These are phyloP conservation scores for Actinomortierella ambigua DNA, from an alignment of 371 early-diverging fungal genomes.

Conservation along the genomic window DNA sequence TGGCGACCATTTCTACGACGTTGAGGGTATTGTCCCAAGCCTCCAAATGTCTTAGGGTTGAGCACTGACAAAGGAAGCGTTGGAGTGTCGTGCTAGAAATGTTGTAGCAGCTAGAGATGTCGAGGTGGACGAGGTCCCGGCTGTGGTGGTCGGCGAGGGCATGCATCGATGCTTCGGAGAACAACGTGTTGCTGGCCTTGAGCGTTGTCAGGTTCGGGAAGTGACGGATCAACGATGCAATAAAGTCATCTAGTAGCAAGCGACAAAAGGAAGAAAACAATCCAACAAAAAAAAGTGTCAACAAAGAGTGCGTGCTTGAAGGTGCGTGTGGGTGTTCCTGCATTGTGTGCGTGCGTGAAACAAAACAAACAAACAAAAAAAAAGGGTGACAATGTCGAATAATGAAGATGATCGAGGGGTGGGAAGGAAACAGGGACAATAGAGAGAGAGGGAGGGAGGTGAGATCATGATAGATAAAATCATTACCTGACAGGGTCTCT, in stretches of 20 bases:
- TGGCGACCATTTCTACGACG: conserved; percentile 21
- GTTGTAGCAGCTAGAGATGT: conserved; percentile 9
- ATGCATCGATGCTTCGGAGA: conserved; percentile 14
- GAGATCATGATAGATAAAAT: too few relatives aligned
- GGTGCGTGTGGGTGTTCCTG: too few relatives aligned
- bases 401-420: too few relatives aligned
- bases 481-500: conserved; percentile 13
- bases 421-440: too few relatives aligned
- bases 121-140: conserved; percentile 10
- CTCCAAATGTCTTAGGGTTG: conserved; percentile 6
- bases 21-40: conserved; percentile 19
- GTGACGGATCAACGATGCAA: conserved; percentile 14
- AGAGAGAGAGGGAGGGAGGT: too few relatives aligned
- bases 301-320: too few relatives aligned
- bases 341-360: too few relatives aligned
- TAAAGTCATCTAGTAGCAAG: conserved; percentile 15
- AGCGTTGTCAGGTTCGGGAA: conserved; percentile 15
- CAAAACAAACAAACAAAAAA: too few relatives aligned
- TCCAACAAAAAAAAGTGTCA: too few relatives aligned
- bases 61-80: conserved; percentile 14
- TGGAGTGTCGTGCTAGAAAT: conserved; percentile 15
- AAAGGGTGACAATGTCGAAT: too few relatives aligned
- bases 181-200: conserved; percentile 14
- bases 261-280: too few relatives aligned
- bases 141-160: conserved; percentile 11